Evolutionary conservation across 495 filamentous ascomycete species (phyloP), one percentile per base, ranked within the genome.

Genomic region (Penicillium goetzii): DNA sequence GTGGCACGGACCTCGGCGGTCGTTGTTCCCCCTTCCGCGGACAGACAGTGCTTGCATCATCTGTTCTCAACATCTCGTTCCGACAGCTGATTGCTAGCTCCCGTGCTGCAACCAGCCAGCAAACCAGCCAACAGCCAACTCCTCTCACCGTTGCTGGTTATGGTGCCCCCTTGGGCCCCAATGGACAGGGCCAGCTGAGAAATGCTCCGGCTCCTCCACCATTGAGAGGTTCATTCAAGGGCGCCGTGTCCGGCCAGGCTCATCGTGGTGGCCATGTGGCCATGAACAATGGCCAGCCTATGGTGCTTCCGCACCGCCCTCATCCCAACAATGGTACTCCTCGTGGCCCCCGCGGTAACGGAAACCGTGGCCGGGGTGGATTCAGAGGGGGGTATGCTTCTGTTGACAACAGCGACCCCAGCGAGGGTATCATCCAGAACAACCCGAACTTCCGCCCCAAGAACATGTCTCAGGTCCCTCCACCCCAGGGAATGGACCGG

Each of bases 1-100:
- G 91, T 61, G 96, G 94, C 56, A 97, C 92, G 0, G 92, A 89
- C 0, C 83, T 99, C 14, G 88, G 90, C 60, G 92, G 90, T 26
- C 87, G 96, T 26, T 98, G 96, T 74, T 91, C 92, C n/a, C 90
- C 90, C 7, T 98, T 98, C 88, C 87, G 96, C 40, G 96, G 96
- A 41, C 93, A 95, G 72, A 97, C 96, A 0, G 92, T 99, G 11
- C 86, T 91, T 2, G 82, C 87, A 19, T 86, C 88, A 11, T 89
- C 90, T 0, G 91, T 97, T 23, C 88, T 99, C 17, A 99, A 99
- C 73, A 73, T 97, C 40, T 88, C 89, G 9, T 81, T 93, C 65
- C 85, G 84, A 59, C 96, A 98, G 77, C 81, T 97, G 45, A 81
- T 96, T 53, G 87, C 90, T 45, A 86, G 79, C 52, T 90, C 91